Conservation (phyloP, 306 rosid genomes). For the Dryas octopetala region DNA sequence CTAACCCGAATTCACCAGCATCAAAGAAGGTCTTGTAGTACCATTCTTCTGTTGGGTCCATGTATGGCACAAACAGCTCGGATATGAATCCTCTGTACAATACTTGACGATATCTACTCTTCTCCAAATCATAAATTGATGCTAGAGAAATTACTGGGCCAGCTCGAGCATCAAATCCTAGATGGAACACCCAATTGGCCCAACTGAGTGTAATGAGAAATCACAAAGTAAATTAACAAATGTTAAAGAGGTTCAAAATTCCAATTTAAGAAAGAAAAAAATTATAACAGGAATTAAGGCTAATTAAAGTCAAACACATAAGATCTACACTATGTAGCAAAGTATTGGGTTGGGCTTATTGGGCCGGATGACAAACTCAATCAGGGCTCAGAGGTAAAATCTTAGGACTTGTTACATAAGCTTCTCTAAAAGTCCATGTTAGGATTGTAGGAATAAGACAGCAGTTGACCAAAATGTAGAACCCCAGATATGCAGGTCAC, state of each 20-base stretch:
- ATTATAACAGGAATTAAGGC: too few relatives aligned
- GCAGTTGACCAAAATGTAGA: too few relatives aligned
- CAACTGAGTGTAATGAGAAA: conserved; percentile 31
- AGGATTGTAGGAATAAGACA: too few relatives aligned
- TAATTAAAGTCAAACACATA: too few relatives aligned
- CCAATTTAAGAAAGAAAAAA: too few relatives aligned
- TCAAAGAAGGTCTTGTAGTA: conserved; percentile 52
- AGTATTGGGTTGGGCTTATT: too few relatives aligned
- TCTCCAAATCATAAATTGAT: conserved; percentile 51
- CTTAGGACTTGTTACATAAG: too few relatives aligned
- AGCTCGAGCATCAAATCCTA: conserved; percentile 43
- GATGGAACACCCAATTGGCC: conserved; percentile 54
- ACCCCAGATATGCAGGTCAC: background rate
- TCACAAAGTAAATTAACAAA: background rate
- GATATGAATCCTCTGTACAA: conserved; percentile 59
- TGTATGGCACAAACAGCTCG: conserved; percentile 60
- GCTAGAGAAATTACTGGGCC: conserved; percentile 61
- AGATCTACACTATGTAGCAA: too few relatives aligned
- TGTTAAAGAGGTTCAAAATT: too few relatives aligned
- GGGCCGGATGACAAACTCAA: too few relatives aligned
- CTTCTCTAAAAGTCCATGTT: too few relatives aligned
- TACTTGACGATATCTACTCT: conserved; percentile 40
- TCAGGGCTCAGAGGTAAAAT: too few relatives aligned
- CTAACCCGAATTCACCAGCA: conserved; percentile 53
- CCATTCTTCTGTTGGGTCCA: conserved; percentile 68